Base-by-base conservation (phyloP, 495 filamentous ascomycete genomes). In the Xylaria acuta region DNA sequence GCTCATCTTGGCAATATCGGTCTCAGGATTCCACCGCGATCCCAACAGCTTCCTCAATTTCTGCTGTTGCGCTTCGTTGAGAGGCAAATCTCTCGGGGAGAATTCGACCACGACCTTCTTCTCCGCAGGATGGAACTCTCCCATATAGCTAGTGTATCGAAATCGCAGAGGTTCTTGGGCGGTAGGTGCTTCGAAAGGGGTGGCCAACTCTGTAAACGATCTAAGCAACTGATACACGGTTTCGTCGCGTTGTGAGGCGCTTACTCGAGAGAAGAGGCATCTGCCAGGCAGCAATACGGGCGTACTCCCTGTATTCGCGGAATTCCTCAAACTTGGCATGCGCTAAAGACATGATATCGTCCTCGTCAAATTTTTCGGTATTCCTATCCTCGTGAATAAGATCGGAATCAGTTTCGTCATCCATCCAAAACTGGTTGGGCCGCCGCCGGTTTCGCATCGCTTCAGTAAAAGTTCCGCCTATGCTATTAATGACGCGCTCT, bases 121-220 rank as follows among this genome's bases (percentile, higher is more conserved):
- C 79, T 94, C 92, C 16, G 94, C 94, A 0, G 97, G 95, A 81
- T 98, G 97, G 65, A 90, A 81, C 81, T 99, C 96, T 73, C 97
- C 97, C 88, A 98, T 89, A 82, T 98, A 98, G 59, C 90, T 93
- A n/a, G 97, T 98, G 83, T 97, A 97, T 76, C 96, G 91, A 87
- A 98, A 99, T 73, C 96, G 91, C 64, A 99, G 88, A 8, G 88
- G 84, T 73, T 92, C 86, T 60, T 90, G 84, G 59, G 82, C 80
- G 59, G 88, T 79, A 16, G 94, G 93, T 5, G 91, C 92, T 43
- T 85, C 83, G 82, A 97, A 98, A 43, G 92, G 90, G 81, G 91
- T 92, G 63, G 92, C 91, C 51, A 97, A 86, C 73, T 94, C 94
- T 97, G 76, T 53, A 65, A 22, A 49, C 9, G 70, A 27, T 34